These are phyloP conservation scores for Aspergillus wentii DNA, from an alignment of 495 filamentous ascomycete species.

Conservation along the genomic window DNA sequence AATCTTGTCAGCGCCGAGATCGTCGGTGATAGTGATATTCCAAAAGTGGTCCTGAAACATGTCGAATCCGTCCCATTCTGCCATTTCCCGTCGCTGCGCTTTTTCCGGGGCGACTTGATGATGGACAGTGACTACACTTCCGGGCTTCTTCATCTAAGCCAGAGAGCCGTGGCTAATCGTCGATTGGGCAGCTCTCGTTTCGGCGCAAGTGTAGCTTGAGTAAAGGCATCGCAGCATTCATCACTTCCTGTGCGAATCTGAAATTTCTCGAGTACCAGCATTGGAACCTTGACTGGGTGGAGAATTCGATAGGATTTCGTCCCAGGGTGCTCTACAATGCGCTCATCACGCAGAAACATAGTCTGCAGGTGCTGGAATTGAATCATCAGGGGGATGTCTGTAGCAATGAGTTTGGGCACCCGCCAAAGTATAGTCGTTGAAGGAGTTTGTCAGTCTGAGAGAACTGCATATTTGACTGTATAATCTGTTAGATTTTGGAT, in stretches of 20 bases:
- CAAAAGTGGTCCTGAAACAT: neutral
- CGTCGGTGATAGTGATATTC: neutral
- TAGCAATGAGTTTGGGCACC: too few relatives aligned
- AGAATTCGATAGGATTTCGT: constrained; percentile 2
- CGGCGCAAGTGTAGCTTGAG: too few relatives aligned
- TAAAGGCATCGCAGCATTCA: constrained; percentile 7
- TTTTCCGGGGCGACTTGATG: neutral
- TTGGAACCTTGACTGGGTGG: constrained; percentile 4
- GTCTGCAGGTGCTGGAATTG: constrained; percentile 9
- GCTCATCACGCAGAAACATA: constrained; percentile 11
- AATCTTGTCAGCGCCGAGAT: constrained; percentile 6
- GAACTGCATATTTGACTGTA: too few relatives aligned
- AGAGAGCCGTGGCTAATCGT: neutral
- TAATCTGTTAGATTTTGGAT: too few relatives aligned
- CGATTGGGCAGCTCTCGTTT: neutral
- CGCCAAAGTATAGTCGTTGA: too few relatives aligned
- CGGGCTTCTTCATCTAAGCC: too few relatives aligned
- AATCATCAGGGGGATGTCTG: too few relatives aligned
- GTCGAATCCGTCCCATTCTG: constrained; percentile 8
- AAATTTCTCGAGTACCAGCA: constrained; percentile 14
- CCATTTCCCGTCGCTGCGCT: constrained; percentile 7
- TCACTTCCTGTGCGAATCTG: constrained; percentile 11
- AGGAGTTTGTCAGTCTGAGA: too few relatives aligned
- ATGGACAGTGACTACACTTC: too few relatives aligned
- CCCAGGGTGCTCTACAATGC: constrained; percentile 7